These are phyloP conservation scores for Parasarocladium wereldwijsianum DNA, from an alignment of 2,329 filamentous ascomycete genomes.

Conservation along the genomic window DNA sequence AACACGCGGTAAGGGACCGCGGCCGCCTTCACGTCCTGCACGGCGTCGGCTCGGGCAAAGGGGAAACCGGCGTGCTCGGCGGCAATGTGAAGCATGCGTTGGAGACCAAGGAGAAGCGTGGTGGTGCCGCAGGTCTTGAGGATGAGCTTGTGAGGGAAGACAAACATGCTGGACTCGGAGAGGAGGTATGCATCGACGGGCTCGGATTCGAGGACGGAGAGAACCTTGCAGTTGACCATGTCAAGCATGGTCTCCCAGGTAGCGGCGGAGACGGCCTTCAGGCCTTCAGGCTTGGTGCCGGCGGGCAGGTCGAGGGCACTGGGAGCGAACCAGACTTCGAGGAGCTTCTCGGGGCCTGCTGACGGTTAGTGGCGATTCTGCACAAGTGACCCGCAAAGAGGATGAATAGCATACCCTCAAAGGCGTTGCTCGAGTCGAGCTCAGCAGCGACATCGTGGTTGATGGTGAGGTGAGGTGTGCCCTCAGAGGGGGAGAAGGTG, in stretches of 20 bases:
- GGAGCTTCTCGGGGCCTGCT: conserved; percentile 80
- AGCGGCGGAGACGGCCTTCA: conserved; percentile 74
- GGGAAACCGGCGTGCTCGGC: conserved; percentile 81
- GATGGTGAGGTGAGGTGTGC: conserved; percentile 84
- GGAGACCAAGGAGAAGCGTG: conserved; percentile 76
- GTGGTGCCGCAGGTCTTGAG: conserved; percentile 98
- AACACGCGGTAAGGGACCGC: conserved; percentile 92
- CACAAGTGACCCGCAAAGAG: too few species aligned
- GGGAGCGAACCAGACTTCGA: conserved; percentile 96
- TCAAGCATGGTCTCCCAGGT: conserved; percentile 96
- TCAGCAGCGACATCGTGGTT: conserved; percentile 89
- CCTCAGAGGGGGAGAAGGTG: conserved; percentile 68
- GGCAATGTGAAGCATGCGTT: conserved; percentile 84
- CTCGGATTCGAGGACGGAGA: conserved; percentile 86
- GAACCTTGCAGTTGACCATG: conserved; percentile 94
- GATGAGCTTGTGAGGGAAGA: conserved; percentile 98
- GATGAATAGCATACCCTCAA: conserved; percentile 58
- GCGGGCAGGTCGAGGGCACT: conserved; percentile 59
- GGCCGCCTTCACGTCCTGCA: conserved; percentile 54
- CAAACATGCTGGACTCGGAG: conserved; percentile 99
- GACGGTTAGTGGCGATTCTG: too few species aligned
- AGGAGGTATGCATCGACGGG: conserved; percentile 92
- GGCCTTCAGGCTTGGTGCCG: conserved; percentile 55
- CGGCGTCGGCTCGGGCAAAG: conserved; percentile 52
- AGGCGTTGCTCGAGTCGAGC: conserved; percentile 88